phyloP scores from a whole-genome alignment of 495 filamentous ascomycete species.

The Penicillium roqueforti region DNA sequence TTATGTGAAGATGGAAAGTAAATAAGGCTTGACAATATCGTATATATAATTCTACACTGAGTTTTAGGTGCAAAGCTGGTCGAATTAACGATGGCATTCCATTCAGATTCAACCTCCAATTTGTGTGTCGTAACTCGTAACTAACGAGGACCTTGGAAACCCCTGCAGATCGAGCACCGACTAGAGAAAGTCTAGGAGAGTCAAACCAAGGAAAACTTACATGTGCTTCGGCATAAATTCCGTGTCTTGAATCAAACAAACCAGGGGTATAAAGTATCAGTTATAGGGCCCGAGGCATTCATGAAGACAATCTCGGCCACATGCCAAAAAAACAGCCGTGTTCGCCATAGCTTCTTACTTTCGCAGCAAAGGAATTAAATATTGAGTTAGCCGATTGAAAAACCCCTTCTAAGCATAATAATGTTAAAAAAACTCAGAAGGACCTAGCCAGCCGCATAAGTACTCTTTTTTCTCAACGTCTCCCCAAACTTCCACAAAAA shows the following conservation, averaged over 20 bases:
- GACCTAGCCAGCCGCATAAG: constrained; percentile 59
- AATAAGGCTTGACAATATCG: neutral
- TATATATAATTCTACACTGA: neutral
- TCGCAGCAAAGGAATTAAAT: neutral
- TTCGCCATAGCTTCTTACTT: neutral
- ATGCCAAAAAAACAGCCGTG: neutral
- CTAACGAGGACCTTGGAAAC: neutral
- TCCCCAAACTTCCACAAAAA: constrained; percentile 59
- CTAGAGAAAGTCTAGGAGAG: neutral
- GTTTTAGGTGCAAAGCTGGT: neutral
- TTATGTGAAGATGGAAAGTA: neutral
- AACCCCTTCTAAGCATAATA: neutral
- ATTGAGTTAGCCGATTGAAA: neutral
- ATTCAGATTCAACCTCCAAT: neutral
- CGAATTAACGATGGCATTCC: neutral
- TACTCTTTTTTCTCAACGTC: constrained; percentile 55
- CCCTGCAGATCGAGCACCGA: neutral
- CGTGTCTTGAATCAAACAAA: neutral
- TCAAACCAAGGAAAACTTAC: neutral
- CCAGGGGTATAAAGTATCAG: neutral
- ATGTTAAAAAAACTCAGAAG: neutral
- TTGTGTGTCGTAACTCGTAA: neutral
- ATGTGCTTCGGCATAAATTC: neutral
- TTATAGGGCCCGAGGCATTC: neutral
- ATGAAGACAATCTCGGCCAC: neutral